A percentile compares a stretch with the other conserved stretches of the same genome.
These are phyloP conservation scores for Crithidia sp. DNA, from an alignment of 208 protist genomes.

Conservation along the genomic window DNA sequence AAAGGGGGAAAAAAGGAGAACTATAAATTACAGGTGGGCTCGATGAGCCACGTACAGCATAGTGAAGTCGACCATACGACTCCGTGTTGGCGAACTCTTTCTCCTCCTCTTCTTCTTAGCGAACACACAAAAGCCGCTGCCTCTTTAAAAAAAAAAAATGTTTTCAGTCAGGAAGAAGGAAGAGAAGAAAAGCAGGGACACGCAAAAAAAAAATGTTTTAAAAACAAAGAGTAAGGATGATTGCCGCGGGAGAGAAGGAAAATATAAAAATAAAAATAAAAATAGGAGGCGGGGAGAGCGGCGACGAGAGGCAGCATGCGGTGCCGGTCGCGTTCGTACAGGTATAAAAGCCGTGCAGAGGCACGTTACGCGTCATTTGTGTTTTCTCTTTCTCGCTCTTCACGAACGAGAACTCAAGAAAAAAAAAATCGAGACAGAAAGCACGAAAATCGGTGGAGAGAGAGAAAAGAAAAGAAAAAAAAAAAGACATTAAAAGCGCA, in stretches of 20 bases:
- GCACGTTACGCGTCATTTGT: no score
- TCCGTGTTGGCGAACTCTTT: no score
- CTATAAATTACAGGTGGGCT: background rate
- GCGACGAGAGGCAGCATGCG: background rate
- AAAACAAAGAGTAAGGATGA: background rate
- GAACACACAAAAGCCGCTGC: background rate
- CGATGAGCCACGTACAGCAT: no score
- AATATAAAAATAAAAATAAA: background rate
- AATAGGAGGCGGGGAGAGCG: background rate
- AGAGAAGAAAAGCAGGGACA: conserved; percentile 8
- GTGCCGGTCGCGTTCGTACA: background rate
- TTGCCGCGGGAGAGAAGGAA: background rate
- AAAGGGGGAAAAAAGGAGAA: background rate
- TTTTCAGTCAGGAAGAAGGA: background rate
- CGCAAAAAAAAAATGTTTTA: background rate
- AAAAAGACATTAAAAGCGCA: background rate
- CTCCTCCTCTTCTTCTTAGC: no score
- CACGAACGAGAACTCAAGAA: no score
- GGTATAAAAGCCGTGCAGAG: background rate
- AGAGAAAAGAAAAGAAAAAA: background rate
- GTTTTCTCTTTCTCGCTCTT: no score
- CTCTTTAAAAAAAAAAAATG: background rate
- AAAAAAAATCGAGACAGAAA: no score
- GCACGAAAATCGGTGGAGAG: background rate
- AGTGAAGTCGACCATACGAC: no score